Base-by-base conservation (phyloP, 2,329 filamentous ascomycete genomes). In the Lachnellula occidentalis region DNA sequence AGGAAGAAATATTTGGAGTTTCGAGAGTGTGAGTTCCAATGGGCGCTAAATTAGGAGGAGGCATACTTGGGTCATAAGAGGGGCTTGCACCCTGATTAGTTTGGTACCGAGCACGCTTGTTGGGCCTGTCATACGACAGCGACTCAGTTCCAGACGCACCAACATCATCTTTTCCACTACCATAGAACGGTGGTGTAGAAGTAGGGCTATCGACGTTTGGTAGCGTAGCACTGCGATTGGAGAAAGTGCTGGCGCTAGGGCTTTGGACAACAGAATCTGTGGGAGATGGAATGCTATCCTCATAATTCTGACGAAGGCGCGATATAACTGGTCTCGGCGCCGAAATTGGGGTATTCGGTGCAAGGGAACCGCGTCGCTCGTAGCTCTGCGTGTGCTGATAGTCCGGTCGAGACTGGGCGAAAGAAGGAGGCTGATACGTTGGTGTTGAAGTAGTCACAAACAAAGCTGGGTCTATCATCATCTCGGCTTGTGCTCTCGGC, bases 91-190 rank as follows among this genome's bases (percentile, higher is more conserved):
- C 58, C 15, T 54, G 51, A 15, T 37, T 24, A 36, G 48, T 21
- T 11, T 61, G 43, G 49, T 61, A 57, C n/a, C 63, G 61, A 31
- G 43, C 31, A 17, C 63, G 60, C 45, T 67, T 67, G 7, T 39
- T 8, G 24, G 64, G 56, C 45, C 61, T 56, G 24, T 56, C 50
- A 51, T 50, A 31, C 12, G 24, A n/a, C 7, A 34, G 24, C 21
- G 50, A 36, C 42, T 60, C 62, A 2, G 34, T 31, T 11, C 34
- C 34, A 31, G 34, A 24, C 31, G 31, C 46, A 9, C 39, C 49
- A 27, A 34, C 34, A n/a, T 57, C 45, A 21, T 58, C 52, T 12
- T 49, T 52, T 15, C 37, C 45, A 51, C 46, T 59, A 22, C 48
- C 50, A 39, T 52, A 54, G 46, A 53, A 58, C 12, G 57, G 50